Base-by-base conservation (phyloP, 176 grass and related monocot genomes). In the Juncus effusus region DNA sequence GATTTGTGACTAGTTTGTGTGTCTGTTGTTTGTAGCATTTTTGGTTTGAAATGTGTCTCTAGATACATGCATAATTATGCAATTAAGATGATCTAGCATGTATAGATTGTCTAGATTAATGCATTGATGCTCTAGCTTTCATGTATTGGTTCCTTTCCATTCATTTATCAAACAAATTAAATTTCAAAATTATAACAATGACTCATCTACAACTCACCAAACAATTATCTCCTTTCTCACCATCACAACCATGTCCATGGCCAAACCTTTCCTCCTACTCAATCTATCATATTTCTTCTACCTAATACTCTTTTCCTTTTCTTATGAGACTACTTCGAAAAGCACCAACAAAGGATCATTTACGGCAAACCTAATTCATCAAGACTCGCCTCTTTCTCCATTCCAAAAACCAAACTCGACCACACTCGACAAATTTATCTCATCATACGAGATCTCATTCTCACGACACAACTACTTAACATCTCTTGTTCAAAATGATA, bases 371-470 rank as follows among this genome's bases (percentile, higher is more conserved):
- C 51, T 76, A 40, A 58, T 76, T 38, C 74, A 76, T 38, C 62
- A 5, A 40, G 51, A 67, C 38, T 59, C 74, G n/a, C 52, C 51
- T 0, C 51, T 59, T 10, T 76, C 74, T 42, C 74, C 61, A n/a
- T 76, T 67, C 28, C 53, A 66, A 50, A 40, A 58, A 54, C 50
- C 62, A 36, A 13, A 39, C 4, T 16, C 62, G 61, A 67, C 35
- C 6, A 51, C 14, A 53, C 38, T 56, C 16, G 38, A 59, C 5
- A 36, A 37, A 6, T 76, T 60, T 50, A 12, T 44, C 6, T 67
- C 62, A 13, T 63, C 60, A 10, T 57, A 47, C 39, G 10, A 57
- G 28, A 13, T 16, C 50, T 67, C 61, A 7, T 5, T 65, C 37
- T 55, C 62, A 37, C 74, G 51, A 12, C 51, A 76, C 36, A 58